Conservation (phyloP, 192 early-diverging fungal species). For the Spizellomyces sp. region DNA sequence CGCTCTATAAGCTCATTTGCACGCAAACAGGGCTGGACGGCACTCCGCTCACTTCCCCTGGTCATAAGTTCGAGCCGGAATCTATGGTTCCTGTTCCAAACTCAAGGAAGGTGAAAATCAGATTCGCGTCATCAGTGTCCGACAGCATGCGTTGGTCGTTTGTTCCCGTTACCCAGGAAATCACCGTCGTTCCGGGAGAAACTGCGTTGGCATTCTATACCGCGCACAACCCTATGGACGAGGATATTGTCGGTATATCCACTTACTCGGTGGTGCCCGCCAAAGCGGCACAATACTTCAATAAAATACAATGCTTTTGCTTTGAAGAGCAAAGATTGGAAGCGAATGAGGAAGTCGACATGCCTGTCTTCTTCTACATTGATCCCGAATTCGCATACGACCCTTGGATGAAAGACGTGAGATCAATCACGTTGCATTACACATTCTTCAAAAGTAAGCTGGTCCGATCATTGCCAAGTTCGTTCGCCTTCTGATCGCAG, state of each 20-base stretch:
- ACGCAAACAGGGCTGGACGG: constrained; percentile 90
- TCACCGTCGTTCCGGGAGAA: constrained; percentile 92
- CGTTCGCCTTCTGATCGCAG: no score
- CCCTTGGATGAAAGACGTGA: constrained; percentile 93
- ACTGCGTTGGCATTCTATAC: constrained; percentile 96
- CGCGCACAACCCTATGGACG: constrained; percentile 81
- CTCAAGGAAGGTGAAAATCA: constrained; percentile 61
- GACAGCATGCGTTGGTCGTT: constrained; percentile 88
- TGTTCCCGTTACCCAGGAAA: constrained; percentile 81
- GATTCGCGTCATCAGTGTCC: constrained; percentile 67
- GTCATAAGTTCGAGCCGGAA: constrained; percentile 62
- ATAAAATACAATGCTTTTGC: constrained; percentile 99
- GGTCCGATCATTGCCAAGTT: no score
- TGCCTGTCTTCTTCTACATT: constrained; percentile 91
- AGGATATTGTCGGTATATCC: constrained; percentile 92
- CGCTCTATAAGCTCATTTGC: constrained; percentile 94
- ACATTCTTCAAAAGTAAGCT: constrained; percentile 87
- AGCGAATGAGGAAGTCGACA: constrained; percentile 88
- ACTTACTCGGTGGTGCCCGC: constrained; percentile 96
- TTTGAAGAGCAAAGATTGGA: constrained; percentile 96
- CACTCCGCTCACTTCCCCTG: constrained; percentile 72
- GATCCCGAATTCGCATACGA: constrained; percentile 95
- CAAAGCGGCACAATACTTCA: constrained; percentile 94
- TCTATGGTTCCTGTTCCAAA: constrained; percentile 64
- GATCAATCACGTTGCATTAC: constrained; percentile 89